Percentiles rank a stretch among this genome's conserved stretches.
Evolutionary conservation across 1,139 yeast genomes (phyloP).

Genomic region (Geotrichum reessii): DNA sequence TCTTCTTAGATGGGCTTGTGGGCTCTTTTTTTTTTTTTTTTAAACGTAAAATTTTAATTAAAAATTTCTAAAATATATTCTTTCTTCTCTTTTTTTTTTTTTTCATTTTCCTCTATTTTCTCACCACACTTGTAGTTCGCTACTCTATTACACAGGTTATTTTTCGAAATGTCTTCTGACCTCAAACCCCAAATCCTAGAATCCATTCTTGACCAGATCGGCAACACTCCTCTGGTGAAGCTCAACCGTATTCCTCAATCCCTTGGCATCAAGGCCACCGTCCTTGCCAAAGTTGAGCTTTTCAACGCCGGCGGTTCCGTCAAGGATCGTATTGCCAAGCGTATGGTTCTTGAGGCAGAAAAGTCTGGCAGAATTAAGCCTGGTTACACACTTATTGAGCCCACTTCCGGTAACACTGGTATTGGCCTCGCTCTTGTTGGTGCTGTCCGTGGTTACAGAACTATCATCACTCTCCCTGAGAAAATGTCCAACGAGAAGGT

Average conservation of each 20-base stretch:
- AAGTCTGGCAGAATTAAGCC: conserved; percentile 73
- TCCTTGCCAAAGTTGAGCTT: conserved; percentile 53
- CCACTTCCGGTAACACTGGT: conserved; percentile 75
- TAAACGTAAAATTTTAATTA: neutral
- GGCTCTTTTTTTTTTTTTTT: too few species aligned
- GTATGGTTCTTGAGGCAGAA: conserved; percentile 82
- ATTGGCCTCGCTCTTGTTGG: conserved; percentile 84
- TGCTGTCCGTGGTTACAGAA: conserved; percentile 81
- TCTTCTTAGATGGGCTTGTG: neutral
- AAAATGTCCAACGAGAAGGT: conserved; percentile 92
- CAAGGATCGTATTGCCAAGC: conserved; percentile 54
- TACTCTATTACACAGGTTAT: neutral
- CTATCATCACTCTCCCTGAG: conserved; percentile 84
- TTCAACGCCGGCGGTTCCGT: conserved; percentile 70
- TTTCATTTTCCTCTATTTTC: neutral
- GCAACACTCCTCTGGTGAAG: conserved; percentile 75
- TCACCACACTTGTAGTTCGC: neutral
- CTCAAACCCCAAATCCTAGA: conserved; percentile 24
- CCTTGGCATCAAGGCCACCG: conserved; percentile 59
- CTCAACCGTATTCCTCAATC: conserved; percentile 74
- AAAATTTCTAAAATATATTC: too few species aligned
- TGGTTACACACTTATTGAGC: conserved; percentile 81
- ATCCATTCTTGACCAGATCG: conserved; percentile 56
- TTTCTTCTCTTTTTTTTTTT: neutral
- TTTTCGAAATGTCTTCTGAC: conserved; percentile 1